Base-by-base conservation (phyloP, 805 yeast species). In the Teunomyces barrocoloradensis region DNA sequence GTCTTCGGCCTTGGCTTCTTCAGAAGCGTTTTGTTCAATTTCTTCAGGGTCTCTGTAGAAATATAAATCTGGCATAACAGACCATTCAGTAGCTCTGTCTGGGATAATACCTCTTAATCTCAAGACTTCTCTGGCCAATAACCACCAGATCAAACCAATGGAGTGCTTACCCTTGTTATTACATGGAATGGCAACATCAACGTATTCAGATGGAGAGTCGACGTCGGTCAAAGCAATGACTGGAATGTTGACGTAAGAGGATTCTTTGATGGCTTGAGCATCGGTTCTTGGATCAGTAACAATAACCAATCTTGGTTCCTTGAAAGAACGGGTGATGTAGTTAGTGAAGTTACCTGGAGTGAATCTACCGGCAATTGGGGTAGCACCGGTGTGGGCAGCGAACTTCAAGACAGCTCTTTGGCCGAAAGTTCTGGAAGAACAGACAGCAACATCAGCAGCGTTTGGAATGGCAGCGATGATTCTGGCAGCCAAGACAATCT, bases 21-120 rank as follows among this genome's bases (percentile, higher is more conserved):
- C 79, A 56, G 79, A 79, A 68, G 82, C 82, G 64, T 78, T 82
- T 66, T 82, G 81, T 80, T 89, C 96, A 77, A 87, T 87, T 81
- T 94, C 99, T 83, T 92, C 98, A 73, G 99, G 99, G 82, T 94
- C 97, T 86, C 99, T 94, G 97, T 94, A 94, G 91, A 94, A 94
- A 91, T 91, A 94, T 78, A 94, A 85, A 82, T 94, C 99, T 77
- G 98, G 98, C 99, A 94, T 94, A 74, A 94, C 94, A 65, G 95
- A 80, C 99, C 99, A 94, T 77, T 87, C 85, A 77, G 94, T 89
- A 64, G 87, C 73, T 85, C 99, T 90, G 89, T 88, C 87, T 73
- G 95, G 90, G 65, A 94, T 78, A 73, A 90, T 85, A 74, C 99
- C 99, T 82, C 97, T 88, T 78, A 94, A 87, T 83, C 99, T 89